These are phyloP conservation scores for Ceratocystis alfenasii DNA, from an alignment of 2,329 filamentous ascomycete species.

Conservation along the genomic window DNA sequence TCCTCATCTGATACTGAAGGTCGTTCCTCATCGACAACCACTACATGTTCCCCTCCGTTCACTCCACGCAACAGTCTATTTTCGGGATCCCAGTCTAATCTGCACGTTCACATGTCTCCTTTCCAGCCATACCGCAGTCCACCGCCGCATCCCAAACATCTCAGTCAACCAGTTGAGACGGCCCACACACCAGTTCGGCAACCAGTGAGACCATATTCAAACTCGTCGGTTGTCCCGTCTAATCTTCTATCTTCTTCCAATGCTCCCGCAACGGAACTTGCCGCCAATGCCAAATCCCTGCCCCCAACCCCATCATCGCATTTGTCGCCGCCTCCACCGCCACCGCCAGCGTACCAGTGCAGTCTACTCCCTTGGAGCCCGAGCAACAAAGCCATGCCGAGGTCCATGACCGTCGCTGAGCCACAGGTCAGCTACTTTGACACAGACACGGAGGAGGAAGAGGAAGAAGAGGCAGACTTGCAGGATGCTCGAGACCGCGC, in stretches of 20 bases:
- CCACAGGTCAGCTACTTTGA: conserved; percentile 20
- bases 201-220: conserved; percentile 11
- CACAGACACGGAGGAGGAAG: conserved; percentile 14
- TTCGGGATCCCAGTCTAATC: conserved; percentile 10
- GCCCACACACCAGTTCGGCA: not conserved
- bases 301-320: not conserved
- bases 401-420: not conserved
- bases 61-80: conserved; percentile 9
- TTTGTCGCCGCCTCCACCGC: not conserved
- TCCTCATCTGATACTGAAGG: not conserved
- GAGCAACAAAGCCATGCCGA: not conserved
- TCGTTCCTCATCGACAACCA: not conserved
- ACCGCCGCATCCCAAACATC: conserved; percentile 13
- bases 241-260: not conserved
- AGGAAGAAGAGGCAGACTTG: conserved; percentile 1
- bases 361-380: conserved; percentile 12
- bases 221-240: conserved; percentile 5
- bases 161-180: conserved; percentile 17
- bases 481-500: conserved; percentile 3
- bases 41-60: not conserved
- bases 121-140: conserved; percentile 16
- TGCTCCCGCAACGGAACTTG: conserved; percentile 1
- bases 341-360: conserved; percentile 9
- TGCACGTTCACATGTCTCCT: conserved; percentile 6
- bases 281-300: not conserved